Evolutionary conservation across 352 stramenopile genomes (phyloP), one percentile per base, ranked within the genome.

Genomic region (Bremia lactucae): DNA sequence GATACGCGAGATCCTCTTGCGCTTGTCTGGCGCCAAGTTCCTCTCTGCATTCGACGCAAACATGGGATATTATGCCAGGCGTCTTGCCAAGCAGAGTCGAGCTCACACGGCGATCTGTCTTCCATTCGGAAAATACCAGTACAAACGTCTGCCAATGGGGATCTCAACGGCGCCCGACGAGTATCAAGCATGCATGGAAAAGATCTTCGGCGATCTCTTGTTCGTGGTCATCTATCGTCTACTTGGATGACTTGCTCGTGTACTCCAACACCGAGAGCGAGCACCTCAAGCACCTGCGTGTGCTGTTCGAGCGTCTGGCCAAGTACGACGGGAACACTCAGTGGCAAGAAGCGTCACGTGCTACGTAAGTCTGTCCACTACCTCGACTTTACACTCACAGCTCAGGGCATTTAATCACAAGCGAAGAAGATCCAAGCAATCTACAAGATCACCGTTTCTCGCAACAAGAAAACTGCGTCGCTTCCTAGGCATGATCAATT

Each of bases 81-180:
- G n/a, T n/a, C n/a, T 36, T 2, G 29, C 29, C 13, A 15, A 36
- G 29, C n/a, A 36, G 4, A 51, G 34, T 36, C 23, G 34, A 3
- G 19, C 34, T 6, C 44, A 28, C 14, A 39, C 35, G 6, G 43
- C 43, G 2, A 19, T 44, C 3, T 19, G 37, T 0, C 6, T 43
- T 6, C 33, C 24, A 6, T 51, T 26, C 25, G 44, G 35, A 15
- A 45, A 52, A 16, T 52, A 41, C 18, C 43, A 28, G 0, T 51
- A 51, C 6, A 31, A 36, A 10, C 6, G 45, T 24, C 3, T 52
- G 3, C 36, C 35, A 0, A 52, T 52, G 45, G 45, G 28, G 16
- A 36, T 52, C 0, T 41, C 36, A 7, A 52, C 20, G 3, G 28
- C 45, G n/a, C 35, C 35, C 1, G 44, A 52, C 39, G 45, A 52